Evolutionary conservation across 108 stramenopile genomes (phyloP).

Genomic region (Cylindrotheca closterium): DNA sequence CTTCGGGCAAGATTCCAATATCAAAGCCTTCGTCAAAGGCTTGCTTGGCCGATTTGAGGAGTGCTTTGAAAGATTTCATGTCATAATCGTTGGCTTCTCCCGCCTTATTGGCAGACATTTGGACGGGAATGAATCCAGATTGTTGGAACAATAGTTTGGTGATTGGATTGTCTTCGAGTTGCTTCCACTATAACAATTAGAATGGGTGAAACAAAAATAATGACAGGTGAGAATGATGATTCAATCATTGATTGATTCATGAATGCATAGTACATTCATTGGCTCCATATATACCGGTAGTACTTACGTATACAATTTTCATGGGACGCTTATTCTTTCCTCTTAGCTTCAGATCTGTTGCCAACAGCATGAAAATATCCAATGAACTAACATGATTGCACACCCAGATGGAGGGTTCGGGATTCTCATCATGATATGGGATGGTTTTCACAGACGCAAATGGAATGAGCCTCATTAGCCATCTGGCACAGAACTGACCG

Average conservation of each 20-base stretch:
- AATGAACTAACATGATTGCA: slow-evolving; percentile 82
- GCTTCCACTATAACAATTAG: slow-evolving; percentile 62
- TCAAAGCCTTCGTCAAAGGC: slow-evolving; percentile 83
- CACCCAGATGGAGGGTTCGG: slow-evolving; percentile 79
- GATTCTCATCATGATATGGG: slow-evolving; percentile 24
- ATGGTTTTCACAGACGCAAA: slow-evolving; percentile 58
- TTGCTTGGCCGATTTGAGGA: slow-evolving; percentile 58
- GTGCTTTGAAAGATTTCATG: slow-evolving; percentile 54
- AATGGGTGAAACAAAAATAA: neutral
- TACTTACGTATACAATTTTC: slow-evolving; percentile 75
- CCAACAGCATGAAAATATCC: slow-evolving; percentile 81
- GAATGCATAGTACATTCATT: too few relatives aligned
- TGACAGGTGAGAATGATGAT: neutral
- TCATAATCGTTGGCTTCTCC: slow-evolving; percentile 82
- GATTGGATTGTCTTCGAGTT: slow-evolving; percentile 79
- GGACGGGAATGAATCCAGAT: slow-evolving; percentile 81
- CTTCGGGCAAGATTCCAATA: slow-evolving; percentile 81
- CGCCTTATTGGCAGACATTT: slow-evolving; percentile 77
- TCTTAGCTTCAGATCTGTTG: slow-evolving; percentile 53
- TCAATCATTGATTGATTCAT: neutral
- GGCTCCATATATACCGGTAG: too few relatives aligned
- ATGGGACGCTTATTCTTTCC: slow-evolving; percentile 72
- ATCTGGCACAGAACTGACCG: slow-evolving; percentile 76
- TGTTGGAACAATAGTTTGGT: slow-evolving; percentile 68
- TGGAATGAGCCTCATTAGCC: slow-evolving; percentile 78